Conservation (phyloP, 1,139 yeast genomes). For the Zygosaccharomyces pseudobailii region DNA sequence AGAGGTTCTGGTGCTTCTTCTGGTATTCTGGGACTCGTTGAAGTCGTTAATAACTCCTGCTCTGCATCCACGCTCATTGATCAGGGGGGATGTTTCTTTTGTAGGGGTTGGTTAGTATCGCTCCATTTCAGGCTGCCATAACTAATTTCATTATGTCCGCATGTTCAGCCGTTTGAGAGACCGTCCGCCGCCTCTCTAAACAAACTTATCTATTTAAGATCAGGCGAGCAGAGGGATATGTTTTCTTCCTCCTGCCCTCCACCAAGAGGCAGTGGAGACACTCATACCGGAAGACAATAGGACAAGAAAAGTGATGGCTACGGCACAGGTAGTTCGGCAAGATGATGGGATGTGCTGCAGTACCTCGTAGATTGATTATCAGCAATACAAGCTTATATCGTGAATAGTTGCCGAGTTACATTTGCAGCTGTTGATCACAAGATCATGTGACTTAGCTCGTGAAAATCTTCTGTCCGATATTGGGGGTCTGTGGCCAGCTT, state of each 20-base stretch:
- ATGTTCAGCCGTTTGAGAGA: conserved; percentile 1
- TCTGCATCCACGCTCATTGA: neutral
- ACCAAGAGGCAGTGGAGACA: neutral
- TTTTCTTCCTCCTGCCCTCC: neutral
- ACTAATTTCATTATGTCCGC: neutral
- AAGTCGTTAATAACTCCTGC: neutral
- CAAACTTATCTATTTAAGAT: neutral
- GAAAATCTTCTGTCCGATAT: no score
- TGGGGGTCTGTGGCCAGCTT: neutral
- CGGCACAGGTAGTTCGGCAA: no score
- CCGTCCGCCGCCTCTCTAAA: neutral
- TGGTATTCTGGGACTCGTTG: neutral
- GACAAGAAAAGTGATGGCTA: neutral
- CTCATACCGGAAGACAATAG: neutral
- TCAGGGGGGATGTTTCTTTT: neutral
- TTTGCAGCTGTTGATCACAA: neutral
- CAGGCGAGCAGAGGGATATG: neutral
- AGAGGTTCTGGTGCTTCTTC: neutral
- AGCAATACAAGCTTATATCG: no score
- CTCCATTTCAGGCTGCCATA: neutral
- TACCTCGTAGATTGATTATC: no score
- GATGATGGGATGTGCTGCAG: no score
- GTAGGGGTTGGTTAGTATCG: neutral
- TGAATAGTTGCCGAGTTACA: no score
- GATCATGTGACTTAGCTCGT: neutral